phyloP scores from a whole-genome alignment of 2,329 filamentous ascomycete species.

The Scorias spongiosa region DNA sequence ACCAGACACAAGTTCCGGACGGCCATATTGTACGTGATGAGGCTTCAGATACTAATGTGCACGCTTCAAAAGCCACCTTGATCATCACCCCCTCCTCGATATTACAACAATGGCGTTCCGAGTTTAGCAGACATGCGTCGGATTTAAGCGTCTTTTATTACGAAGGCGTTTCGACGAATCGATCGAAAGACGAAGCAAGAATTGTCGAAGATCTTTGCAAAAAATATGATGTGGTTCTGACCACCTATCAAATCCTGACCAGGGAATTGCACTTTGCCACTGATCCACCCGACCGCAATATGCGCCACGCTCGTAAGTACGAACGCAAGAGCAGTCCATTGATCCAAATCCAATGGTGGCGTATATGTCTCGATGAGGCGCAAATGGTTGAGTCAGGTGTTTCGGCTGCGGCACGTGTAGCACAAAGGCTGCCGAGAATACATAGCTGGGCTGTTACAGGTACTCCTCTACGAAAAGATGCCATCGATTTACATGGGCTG shows the following conservation, averaged over 20 bases:
- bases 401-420: constrained; percentile 66
- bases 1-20: constrained; percentile 6
- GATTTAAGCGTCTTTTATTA: constrained; percentile 41
- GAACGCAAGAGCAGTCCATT: constrained; percentile 62
- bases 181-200: constrained; percentile 18
- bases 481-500: constrained; percentile 65
- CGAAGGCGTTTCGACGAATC: constrained; percentile 29
- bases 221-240: constrained; percentile 43
- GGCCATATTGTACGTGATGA: constrained; percentile 15
- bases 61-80: constrained; percentile 40
- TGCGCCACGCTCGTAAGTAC: constrained; percentile 33
- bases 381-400: constrained; percentile 91
- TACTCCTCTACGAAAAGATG: constrained; percentile 70
- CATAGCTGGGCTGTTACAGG: constrained; percentile 90
- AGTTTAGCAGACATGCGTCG: constrained; percentile 43
- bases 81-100: constrained; percentile 49
- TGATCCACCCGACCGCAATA: constrained; percentile 53
- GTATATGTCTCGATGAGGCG: constrained; percentile 58
- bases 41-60: constrained; percentile 30
- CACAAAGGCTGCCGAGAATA: constrained; percentile 61
- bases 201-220: constrained; percentile 31
- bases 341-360: constrained; percentile 74
- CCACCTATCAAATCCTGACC: constrained; percentile 55
- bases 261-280: constrained; percentile 65
- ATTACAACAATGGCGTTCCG: constrained; percentile 47